Evolutionary conservation across 1,284 basidiomycete genomes (phyloP), one percentile per base, ranked within the genome.

Genomic region (Phylloboletellus chloephorus): DNA sequence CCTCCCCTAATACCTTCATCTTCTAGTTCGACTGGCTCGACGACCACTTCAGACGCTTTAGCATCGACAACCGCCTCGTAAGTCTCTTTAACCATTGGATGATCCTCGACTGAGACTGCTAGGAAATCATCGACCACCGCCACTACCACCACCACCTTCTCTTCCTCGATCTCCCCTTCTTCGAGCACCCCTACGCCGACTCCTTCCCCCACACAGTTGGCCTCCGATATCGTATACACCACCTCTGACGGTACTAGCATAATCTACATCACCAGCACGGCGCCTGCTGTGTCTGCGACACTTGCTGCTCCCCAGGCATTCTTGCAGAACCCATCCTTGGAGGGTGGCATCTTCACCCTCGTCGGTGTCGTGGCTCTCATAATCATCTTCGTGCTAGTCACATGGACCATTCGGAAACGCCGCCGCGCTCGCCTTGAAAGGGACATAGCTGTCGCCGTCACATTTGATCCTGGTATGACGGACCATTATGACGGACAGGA

Each of bases 251-350:
- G 61, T 7, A 47, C 50, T 13, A 32, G 30, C 12, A 29, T 60
- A 24, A 37, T 64, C 39, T 63, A 62, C 34, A 20, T 63, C 36
- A 63, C 58, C 28, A 58, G 47, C 34, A 47, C 46, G 4, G 41
- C 47, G 12, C 41, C 52, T 28, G 31, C 39, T 15, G 21, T 52
- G 12, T 52, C 61, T 29, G 17, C 52, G n/a, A 51, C 52, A 0
- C 37, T 53, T 16, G 26, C 57, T 21, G 32, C 62, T 8, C 38
- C 54, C 15, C 58, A 65, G 15, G 56, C 68, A 15, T 85, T 85
- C 64, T 55, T 84, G 31, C 60, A 76, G 46, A 80, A 85, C 61
- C 82, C 78, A 58, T 66, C 73, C 10, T 65, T 79, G 16, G 72
- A 74, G 23, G 75, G 75, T 7, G 61, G 73, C 11, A 68, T 83